Evolutionary conservation across 2,329 filamentous ascomycete species (phyloP), one percentile per base, ranked within the genome.

Genomic region (Ascosphaera acerosa): DNA sequence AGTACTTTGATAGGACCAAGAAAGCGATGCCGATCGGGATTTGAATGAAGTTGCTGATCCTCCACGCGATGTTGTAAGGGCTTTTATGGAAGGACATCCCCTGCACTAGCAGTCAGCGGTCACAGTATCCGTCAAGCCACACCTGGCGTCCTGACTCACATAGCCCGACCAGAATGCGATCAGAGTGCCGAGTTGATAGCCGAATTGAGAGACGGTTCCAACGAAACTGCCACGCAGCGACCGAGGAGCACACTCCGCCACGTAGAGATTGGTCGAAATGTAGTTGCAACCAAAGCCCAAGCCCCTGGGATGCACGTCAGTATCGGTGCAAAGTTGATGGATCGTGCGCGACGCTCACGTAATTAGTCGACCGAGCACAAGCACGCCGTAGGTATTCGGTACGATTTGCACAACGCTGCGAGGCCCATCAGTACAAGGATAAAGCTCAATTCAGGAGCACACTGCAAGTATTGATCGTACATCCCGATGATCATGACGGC

Each of bases 121-220:
- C n/a, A n/a, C n/a, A n/a, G n/a, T n/a, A n/a, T n/a, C n/a, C n/a
- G n/a, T n/a, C n/a, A n/a, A n/a, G n/a, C n/a, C n/a, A n/a, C n/a
- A n/a, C n/a, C n/a, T n/a, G n/a, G n/a, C n/a, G n/a, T n/a, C n/a
- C n/a, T n/a, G n/a, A 12, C 26, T 28, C 10, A 32, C 30, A 33
- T 55, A 55, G 5, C 53, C 54, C 14, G 49, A 37, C 51, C 53
- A 57, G 37, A 56, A 58, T 3, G 53, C 52, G 14, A 57, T 55
- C 4, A 57, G 42, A 0, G 52, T 54, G 6, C 54, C 54, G 0
- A 58, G 42, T 34, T 56, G 53, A 33, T 55, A 56, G 12, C 52
- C 52, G 30, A 57, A 54, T 39, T 57, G 53, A 2, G 48, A 31
- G 15, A 41, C 39, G 3, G 39, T 41, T 9, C 39, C 39, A 22